Base-by-base conservation (phyloP, 164 flowering plant genomes). In the Santalum album region DNA sequence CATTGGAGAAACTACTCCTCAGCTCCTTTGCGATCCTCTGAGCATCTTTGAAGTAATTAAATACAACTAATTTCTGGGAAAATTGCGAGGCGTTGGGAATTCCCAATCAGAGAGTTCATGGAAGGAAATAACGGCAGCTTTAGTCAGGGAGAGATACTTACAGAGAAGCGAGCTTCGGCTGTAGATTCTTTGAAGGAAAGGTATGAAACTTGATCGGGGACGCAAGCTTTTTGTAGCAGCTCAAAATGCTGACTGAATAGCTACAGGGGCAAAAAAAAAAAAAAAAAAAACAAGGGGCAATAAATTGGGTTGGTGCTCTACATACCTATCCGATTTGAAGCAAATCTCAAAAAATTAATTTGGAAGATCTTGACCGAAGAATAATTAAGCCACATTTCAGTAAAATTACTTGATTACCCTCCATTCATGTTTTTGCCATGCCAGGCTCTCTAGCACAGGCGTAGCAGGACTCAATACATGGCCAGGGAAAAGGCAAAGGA, bases 211-310 rank as follows among this genome's bases (percentile, higher is more conserved):
- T 77, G 75, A 53, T 83, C 90, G 16, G 99, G 99, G 56, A 94
- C 66, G 57, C 76, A 77, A 45, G 95, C 95, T 64, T 78, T 90
- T 45, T 76, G 95, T 47, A 94, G 78, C 53, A 85, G 95, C 67
- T 90, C 97, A 71, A 94, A 94, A 71, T 87, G 97, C 67, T 94
- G 99, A 53, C 71, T 56, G 62, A 94, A 94, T 73, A 77, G 82
- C 99, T 90, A 84, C 49, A 22, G 27, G n/a, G n/a, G n/a, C n/a
- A n/a, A n/a, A n/a, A n/a, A n/a, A n/a, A n/a, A n/a, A n/a, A n/a
- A n/a, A n/a, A n/a, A n/a, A 22, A 11, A 48, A 48, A 48, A 23
- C 4, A 23, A 23, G 16, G n/a, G 27, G 51, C 3, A 21, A 2
- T 23, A 48, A 53, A 53, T 21, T 53, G 25, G 29, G 0, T 17